Base-by-base conservation (phyloP, 2,329 filamentous ascomycete species). In the Aspergillus fructus region DNA sequence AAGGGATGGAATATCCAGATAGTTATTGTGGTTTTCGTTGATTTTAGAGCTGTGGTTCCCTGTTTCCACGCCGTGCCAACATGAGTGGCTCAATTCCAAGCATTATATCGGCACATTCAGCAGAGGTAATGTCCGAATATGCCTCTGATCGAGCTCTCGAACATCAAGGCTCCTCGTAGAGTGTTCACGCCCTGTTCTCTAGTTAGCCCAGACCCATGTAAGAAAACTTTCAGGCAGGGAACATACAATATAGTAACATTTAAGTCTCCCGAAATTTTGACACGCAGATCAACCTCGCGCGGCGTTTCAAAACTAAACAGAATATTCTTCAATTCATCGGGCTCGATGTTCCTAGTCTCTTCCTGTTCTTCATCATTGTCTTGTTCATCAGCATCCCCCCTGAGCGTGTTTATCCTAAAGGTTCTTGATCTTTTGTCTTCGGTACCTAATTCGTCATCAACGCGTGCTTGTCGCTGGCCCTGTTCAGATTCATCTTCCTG, bases 221-320 rank as follows among this genome's bases (percentile, higher is more conserved):
- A 40, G 11, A 23, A 17, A 39, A 40, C 2, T n/a, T 19, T 49
- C n/a, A 40, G 17, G 6, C 21, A 30, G 27, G 27, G 9, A 30
- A 9, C 49, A 9, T 17, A 52, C 49, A 52, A 17, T 21, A 52
- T 45, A 21, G 40, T 42, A 12, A 52, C 49, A 15, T 43, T 52
- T 8, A 52, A 52, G 15, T 52, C 49, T 8, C 49, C 49, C 40
- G 43, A 34, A 41, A 52, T 52, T 5, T 43, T 45, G 11, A 43
- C 49, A 17, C 41, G 42, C 17, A 52, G 12, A 17, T 52, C 40
- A 19, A 52, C 27, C 7, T 52, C 49, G 11, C 40, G 49, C 24
- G 49, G 49, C 41, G 27, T 45, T 23, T 52, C 49, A 30, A 52
- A 34, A n/a, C 19, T 52, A 19, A 52, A 37, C 5, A 52, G 15